Percentiles rank a stretch among this genome's conserved stretches.
phyloP scores from a whole-genome alignment of 2,329 filamentous ascomycete species.

The Fusarium incarnatum region DNA sequence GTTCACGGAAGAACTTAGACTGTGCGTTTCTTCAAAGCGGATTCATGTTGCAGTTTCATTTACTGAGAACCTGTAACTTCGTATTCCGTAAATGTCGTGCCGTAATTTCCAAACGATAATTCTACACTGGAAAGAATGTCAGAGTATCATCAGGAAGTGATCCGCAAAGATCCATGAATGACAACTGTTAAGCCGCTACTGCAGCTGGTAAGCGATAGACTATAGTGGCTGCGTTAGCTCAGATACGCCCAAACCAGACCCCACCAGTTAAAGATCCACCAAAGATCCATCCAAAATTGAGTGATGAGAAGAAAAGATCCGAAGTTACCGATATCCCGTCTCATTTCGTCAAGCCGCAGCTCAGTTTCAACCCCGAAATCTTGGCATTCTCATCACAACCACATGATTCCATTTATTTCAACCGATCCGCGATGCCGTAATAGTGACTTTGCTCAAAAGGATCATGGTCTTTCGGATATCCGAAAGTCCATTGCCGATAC shows the following conservation, averaged over 20 bases:
- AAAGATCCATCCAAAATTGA: neutral
- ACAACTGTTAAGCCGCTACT: neutral
- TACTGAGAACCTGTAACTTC: neutral
- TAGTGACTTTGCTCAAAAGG: neutral
- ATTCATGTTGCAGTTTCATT: neutral
- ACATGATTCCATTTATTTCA: neutral
- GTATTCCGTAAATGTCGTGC: neutral
- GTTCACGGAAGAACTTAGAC: neutral
- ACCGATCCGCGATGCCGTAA: neutral
- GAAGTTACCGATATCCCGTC: constrained; percentile 18
- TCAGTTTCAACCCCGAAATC: neutral
- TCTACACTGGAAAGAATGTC: neutral
- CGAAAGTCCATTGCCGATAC: neutral
- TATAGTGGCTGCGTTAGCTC: constrained; percentile 26
- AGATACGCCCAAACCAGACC: neutral
- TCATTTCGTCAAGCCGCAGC: neutral
- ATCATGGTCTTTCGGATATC: neutral
- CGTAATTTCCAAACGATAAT: neutral
- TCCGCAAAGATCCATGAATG: neutral
- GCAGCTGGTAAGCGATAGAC: neutral
- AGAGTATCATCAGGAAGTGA: neutral
- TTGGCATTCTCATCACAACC: constrained; percentile 9
- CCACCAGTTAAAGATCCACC: neutral
- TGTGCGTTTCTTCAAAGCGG: neutral
- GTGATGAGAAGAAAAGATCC: constrained; percentile 7